These are phyloP conservation scores for Talaromyces sp. DNA, from an alignment of 2,329 filamentous ascomycete genomes.

Conservation along the genomic window DNA sequence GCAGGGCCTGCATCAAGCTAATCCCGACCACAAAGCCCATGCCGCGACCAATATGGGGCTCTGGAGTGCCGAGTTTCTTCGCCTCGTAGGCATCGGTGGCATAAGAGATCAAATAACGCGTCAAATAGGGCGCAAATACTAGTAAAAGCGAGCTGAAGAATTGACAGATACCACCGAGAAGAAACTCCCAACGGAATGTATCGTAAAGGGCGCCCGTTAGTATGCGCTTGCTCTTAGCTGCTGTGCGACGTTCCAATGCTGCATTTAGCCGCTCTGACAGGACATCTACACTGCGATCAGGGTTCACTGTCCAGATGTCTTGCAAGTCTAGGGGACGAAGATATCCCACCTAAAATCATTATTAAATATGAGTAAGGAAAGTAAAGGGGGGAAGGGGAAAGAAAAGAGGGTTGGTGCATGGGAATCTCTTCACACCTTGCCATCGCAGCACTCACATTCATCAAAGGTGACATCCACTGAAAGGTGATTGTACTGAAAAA, in stretches of 20 bases:
- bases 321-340: slow-evolving; percentile 78
- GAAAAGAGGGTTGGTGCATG: too few species aligned
- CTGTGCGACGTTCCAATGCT: slow-evolving; percentile 70
- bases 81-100: slow-evolving; percentile 77
- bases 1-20: slow-evolving; percentile 79
- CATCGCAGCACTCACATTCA: slow-evolving; percentile 62
- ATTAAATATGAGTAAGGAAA: too few species aligned
- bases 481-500: slow-evolving; percentile 79
- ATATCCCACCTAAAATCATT: slow-evolving; percentile 69
- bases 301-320: slow-evolving; percentile 90
- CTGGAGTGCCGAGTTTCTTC: slow-evolving; percentile 50
- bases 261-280: slow-evolving; percentile 68
- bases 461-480: slow-evolving; percentile 87
- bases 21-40: slow-evolving; percentile 84
- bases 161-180: slow-evolving; percentile 78
- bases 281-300: slow-evolving; percentile 70
- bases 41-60: slow-evolving; percentile 72
- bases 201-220: slow-evolving; percentile 82
- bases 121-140: slow-evolving; percentile 80
- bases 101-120: slow-evolving; percentile 85
- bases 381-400: too few species aligned
- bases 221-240: slow-evolving; percentile 70
- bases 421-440: too few species aligned
- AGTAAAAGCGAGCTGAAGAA: slow-evolving; percentile 71
- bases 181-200: slow-evolving; percentile 81